Base-by-base conservation (phyloP, 179 eudicot species). In the Spinacia oleracea region DNA sequence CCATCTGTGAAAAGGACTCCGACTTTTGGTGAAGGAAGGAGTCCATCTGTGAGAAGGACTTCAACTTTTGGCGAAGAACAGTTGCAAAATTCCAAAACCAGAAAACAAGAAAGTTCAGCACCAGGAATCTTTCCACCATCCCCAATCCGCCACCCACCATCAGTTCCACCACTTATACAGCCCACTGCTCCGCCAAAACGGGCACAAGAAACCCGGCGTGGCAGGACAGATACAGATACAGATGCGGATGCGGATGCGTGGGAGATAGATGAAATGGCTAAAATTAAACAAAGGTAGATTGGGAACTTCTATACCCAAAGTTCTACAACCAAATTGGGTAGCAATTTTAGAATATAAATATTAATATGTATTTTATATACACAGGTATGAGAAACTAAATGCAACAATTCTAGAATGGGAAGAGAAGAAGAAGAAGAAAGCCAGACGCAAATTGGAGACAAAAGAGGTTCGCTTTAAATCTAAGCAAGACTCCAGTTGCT, bases 221-320 rank as follows among this genome's bases (percentile, higher is more conserved):
- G 81, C 58, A 86, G 72, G 60, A 31, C 81, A 23, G 87, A 82
- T 45, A 90, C 93, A 23, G 95, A 91, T 79, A 92, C 97, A 20
- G 95, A 93, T 79, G 83, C 70, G 70, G 95, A 91, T 79, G 93
- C 97, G 20, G 95, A 93, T 79, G 83, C 70, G 70, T 95, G 98
- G 98, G 93, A 93, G 79, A 86, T 79, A 79, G 79, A 79, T 48
- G 85, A 95, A 84, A 72, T 95, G 84, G 87, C 83, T 32, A 93
- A 81, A 79, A 88, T 93, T 64, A 87, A 79, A 81, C 81, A 86
- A 59, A 76, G 89, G 97, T 93, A 87, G 31, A 42, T 81, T 81
- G 40, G 12, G 67, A n/a, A 51, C 62, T 75, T 43, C 42, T 35
- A 58, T 14, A 51, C 21, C 73, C 69, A 62, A 50, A 5, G 38